Evolutionary conservation across 2,329 filamentous ascomycete genomes (phyloP), one percentile per base, ranked within the genome.

Genomic region (Aspergillus ochraceoroseus): DNA sequence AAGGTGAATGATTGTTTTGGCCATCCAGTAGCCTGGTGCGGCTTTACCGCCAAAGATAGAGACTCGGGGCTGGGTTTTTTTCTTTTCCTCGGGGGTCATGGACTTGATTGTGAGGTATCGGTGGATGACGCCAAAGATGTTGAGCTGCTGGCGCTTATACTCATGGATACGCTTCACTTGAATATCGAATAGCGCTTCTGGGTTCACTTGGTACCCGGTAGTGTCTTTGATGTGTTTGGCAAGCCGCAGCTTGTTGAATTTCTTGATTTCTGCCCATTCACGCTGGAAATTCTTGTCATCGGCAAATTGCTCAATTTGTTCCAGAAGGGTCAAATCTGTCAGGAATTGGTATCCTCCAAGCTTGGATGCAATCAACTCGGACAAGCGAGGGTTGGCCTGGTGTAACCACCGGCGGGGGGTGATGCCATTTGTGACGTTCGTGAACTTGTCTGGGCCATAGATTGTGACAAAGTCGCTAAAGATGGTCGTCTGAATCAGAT

Each of bases 141-240:
- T 98, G 64, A 98, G 81, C 68, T 98, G 92, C 68, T 98, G 90
- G 44, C 89, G 85, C 77, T 98, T 98, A 72, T 98, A 98, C 67
- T 98, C 92, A 67, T 98, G 92, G 53, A 98, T 98, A 59, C 92
- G 85, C 76, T 98, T 98, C 57, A 98, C 92, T 62, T 98, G 92
- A 7, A 98, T 85, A 61, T 98, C 92, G 55, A 98, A 98, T 12
- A 98, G 76, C 0, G 90, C 79, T 7, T 83, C 71, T 0, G 92
- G 90, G 64, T 95, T 92, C 63, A 98, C 87, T 3, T 75, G 80
- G 41, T 95, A 77, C 19, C 83, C 84, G 1, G 82, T 86, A 4
- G 83, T 82, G 19, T 79, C 74, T 71, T 92, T 87, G 70, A 98
- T 95, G 65, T 92, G 86, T 63, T 88, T 85, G 30, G 92, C 89